Evolutionary conservation across 2,329 filamentous ascomycete genomes (phyloP).

Genomic region (Periconia sp.): DNA sequence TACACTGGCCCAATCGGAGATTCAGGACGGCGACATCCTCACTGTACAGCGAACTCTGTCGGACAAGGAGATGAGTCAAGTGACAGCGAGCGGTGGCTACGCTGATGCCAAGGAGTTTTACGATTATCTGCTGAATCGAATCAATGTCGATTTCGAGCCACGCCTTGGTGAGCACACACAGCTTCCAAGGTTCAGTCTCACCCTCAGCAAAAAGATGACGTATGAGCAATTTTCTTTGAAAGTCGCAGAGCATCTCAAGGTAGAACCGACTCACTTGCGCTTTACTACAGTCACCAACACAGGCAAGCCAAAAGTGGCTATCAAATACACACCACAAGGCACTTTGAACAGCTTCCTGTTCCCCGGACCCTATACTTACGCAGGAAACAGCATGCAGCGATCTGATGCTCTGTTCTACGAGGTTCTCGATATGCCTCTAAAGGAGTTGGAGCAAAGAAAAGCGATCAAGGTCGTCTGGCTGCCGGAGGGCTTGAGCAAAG

Average conservation of each 20-base stretch:
- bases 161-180: slow-evolving; percentile 57
- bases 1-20: slow-evolving; percentile 85
- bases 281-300: slow-evolving; percentile 86
- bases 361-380: slow-evolving; percentile 68
- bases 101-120: slow-evolving; percentile 82
- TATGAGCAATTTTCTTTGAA: slow-evolving; percentile 87
- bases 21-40: slow-evolving; percentile 95
- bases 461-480: slow-evolving; percentile 80
- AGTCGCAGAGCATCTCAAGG: slow-evolving; percentile 74
- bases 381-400: slow-evolving; percentile 67
- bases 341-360: slow-evolving; percentile 79
- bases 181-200: slow-evolving; percentile 71
- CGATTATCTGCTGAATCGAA: slow-evolving; percentile 86
- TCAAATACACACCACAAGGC: slow-evolving; percentile 71
- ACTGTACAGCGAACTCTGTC: slow-evolving; percentile 77
- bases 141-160: slow-evolving; percentile 76
- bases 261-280: slow-evolving; percentile 83
- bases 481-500: slow-evolving; percentile 87
- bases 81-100: slow-evolving; percentile 49
- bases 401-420: slow-evolving; percentile 87
- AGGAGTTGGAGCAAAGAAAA: slow-evolving; percentile 92
- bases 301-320: slow-evolving; percentile 73
- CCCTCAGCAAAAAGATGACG: slow-evolving; percentile 81
- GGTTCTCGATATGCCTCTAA: slow-evolving; percentile 88
- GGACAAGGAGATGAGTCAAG: slow-evolving; percentile 47